phyloP scores from a whole-genome alignment of 179 eudicot species.

The Pouteria campechiana region DNA sequence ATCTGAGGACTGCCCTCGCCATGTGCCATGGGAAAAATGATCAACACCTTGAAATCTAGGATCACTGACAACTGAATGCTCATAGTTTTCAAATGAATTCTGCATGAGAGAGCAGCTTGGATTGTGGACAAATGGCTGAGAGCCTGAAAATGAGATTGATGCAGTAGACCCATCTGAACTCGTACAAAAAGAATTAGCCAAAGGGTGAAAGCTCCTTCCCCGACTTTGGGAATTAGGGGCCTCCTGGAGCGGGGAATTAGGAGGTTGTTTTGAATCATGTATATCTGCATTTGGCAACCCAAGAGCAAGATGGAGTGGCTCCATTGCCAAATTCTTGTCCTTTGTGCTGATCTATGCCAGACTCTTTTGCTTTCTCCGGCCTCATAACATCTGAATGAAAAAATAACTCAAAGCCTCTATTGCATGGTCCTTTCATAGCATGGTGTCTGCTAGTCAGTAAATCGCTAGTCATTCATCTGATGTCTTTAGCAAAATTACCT shows the following conservation, averaged over 20 bases:
- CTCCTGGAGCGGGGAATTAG: constrained; percentile 40
- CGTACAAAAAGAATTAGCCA: constrained; percentile 62
- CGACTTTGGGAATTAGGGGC: constrained; percentile 77
- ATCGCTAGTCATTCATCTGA: constrained; percentile 22
- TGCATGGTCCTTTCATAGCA: constrained; percentile 63
- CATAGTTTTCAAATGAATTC: constrained; percentile 55
- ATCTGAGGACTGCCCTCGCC: constrained; percentile 52
- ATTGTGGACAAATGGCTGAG: constrained; percentile 59
- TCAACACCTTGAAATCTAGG: constrained; percentile 83
- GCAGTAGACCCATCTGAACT: constrained; percentile 83
- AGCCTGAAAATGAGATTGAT: constrained; percentile 87
- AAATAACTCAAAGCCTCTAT: constrained; percentile 71
- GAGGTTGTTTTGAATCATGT: no score
- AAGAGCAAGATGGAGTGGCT: constrained; percentile 86
- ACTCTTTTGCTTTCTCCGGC: constrained; percentile 24
- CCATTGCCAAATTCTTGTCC: constrained; percentile 46
- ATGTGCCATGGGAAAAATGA: constrained; percentile 11
- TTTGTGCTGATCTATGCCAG: constrained; percentile 25
- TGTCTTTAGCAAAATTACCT: constrained; percentile 20
- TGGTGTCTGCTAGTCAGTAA: constrained; percentile 27
- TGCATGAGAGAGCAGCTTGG: constrained; percentile 82
- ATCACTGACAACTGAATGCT: constrained; percentile 77
- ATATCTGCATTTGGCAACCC: constrained; percentile 67
- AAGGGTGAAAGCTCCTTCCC: constrained; percentile 77
- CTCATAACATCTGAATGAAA: constrained; percentile 45